Conservation (phyloP, 805 yeast genomes). For the Hanseniaspora pseudoguilliermondii region DNA sequence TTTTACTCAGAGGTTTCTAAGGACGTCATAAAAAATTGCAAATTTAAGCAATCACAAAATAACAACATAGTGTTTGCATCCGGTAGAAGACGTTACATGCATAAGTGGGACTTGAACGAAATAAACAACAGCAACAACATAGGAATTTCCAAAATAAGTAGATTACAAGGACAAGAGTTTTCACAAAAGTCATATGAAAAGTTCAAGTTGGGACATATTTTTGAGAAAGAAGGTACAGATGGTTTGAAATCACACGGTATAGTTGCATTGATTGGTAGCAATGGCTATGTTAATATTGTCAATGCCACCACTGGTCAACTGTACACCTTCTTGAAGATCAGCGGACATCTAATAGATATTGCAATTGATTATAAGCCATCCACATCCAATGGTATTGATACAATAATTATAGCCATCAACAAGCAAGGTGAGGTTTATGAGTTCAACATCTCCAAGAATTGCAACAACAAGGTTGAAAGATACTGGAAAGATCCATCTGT, state of each 20-base stretch:
- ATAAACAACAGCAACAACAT: slow-evolving; percentile 30
- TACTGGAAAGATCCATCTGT: slow-evolving; percentile 85
- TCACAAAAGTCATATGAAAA: slow-evolving; percentile 79
- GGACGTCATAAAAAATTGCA: slow-evolving; percentile 30
- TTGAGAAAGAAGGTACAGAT: slow-evolving; percentile 17
- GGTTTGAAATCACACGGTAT: slow-evolving; percentile 35
- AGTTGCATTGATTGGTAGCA: slow-evolving; percentile 66
- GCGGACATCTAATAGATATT: slow-evolving; percentile 75
- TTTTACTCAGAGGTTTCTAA: slow-evolving; percentile 22
- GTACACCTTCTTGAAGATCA: slow-evolving; percentile 75
- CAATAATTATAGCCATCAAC: slow-evolving; percentile 47
- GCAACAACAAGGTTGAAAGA: slow-evolving; percentile 37
- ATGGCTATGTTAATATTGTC: slow-evolving; percentile 82
- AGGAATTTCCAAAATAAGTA: slow-evolving; percentile 65
- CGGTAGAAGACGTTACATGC: slow-evolving; percentile 86
- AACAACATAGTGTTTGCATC: slow-evolving; percentile 50
- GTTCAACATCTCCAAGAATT: slow-evolving; percentile 37
- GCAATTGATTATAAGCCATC: slow-evolving; percentile 27
- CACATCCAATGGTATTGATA: slow-evolving; percentile 20
- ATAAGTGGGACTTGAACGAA: slow-evolving; percentile 72
- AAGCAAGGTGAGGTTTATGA: slow-evolving; percentile 84
- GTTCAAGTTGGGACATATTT: slow-evolving; percentile 51
- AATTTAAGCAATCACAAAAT: slow-evolving; percentile 35
- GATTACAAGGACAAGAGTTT: slow-evolving; percentile 83
- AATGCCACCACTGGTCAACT: slow-evolving; percentile 74